Base-by-base conservation (phyloP, 2,329 filamentous ascomycete species). In the Ustilaginoidea virens region DNA sequence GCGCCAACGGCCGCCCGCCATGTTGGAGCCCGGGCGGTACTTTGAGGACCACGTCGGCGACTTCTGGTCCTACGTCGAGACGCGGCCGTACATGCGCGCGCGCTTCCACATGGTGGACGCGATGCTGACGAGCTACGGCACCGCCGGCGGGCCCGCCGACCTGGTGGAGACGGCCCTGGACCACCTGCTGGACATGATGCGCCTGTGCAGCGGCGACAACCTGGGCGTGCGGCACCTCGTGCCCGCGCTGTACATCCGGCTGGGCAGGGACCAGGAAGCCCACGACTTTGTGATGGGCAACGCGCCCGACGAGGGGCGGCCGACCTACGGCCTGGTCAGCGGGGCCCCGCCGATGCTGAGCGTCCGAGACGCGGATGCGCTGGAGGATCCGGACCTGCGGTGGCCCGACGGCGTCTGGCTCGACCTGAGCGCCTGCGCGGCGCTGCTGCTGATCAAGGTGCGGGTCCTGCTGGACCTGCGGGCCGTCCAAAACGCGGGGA, bases 181-280 rank as follows among this genome's bases (percentile, higher is more conserved):
- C 1, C 51, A 63, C 35, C 30, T 57, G 1, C 36, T 46, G 26
- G 60, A 61, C 27, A 54, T 66, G 48, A 30, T 68, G 23, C 48
- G 50, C 1, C 46, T 68, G 1, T 52, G 49, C 33, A 52, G 56
- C 2, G n/a, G 36, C 8, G 63, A 69, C 36, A 57, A 58, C 33
- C 45, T 63, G 47, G 54, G 55, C 0, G 12, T 63, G 3, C 51
- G 61, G 1, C 24, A 52, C 12, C 13, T 58, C 0, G 33, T 61
- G 0, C 63, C 66, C 0, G 35, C 40, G 1, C 23, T 62, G 7
- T 49, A 58, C 31, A 39, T 71, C 10, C 55, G 62, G 3, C 48
- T 69, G 5, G 52, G 52, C 13, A 47, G 41, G 23, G 63, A 69
- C 32, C 62, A 69, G 38, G 60, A 63, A n/a, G 57, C 52, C 38